Evolutionary conservation across 345 rosid species (phyloP), one percentile per base, ranked within the genome.

Genomic region (Clarkia xantiana): DNA sequence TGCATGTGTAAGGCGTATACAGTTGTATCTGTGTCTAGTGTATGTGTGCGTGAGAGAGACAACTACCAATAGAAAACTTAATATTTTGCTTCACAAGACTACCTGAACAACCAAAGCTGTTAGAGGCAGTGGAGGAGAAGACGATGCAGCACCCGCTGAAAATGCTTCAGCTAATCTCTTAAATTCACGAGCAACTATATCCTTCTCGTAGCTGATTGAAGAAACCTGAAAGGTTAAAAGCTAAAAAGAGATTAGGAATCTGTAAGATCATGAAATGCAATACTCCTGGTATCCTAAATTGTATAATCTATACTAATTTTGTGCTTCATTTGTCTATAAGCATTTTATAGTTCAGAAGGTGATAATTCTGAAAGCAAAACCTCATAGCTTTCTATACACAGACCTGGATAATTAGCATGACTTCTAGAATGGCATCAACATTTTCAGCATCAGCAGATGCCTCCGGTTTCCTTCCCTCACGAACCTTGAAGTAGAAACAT

Each of bases 351-450:
- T 14, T 25, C 38, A 14, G 8, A 25, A 12, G 4, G 14, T 10
- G 12, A 25, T 34, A 25, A 39, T 23, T 1, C n/a, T 15, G 13
- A 29, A 41, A 42, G 15, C 29, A 12, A 22, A 11, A 42, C 45
- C 8, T 17, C 19, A 9, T 10, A 41, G 4, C 12, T 49, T 13
- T n/a, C 18, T 14, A 44, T 20, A 18, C 12, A 51, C 57, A 42
- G 69, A 90, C 98, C 96, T 91, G 98, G 66, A 80, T 80, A 18
- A 91, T 86, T 54, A 91, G 83, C 94, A 91, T 79, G 74, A 81
- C 93, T 71, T 91, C 98, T 0, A 83, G 73, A 56, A 84, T 64
- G 44, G 68, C 49, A 58, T 62, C 68, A 8, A 61, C 58, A 62
- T 65, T 68, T 65, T 78, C 81, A 56, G 55, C 66, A 62, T 64